A percentile compares a stretch with the other conserved stretches of the same genome.
phyloP scores from a whole-genome alignment of 2,329 filamentous ascomycete genomes.

The Achaetomium macrosporum region DNA sequence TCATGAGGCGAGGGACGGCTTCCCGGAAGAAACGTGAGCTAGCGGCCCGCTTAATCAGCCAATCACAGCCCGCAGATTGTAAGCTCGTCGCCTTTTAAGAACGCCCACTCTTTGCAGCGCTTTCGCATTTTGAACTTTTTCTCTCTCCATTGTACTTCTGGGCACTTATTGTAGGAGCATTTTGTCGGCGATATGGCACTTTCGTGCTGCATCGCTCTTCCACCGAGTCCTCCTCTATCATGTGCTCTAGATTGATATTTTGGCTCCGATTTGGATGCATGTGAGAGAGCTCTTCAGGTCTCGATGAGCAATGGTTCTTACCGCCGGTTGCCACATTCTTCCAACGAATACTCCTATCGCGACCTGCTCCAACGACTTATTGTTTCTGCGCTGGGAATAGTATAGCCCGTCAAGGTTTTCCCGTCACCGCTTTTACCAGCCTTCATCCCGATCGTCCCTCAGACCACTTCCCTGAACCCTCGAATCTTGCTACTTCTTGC shows the following conservation, averaged over 20 bases:
- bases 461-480: conserved; percentile 20
- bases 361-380: no score
- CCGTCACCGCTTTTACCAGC: not conserved
- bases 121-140: conserved; percentile 26
- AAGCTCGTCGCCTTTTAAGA: conserved; percentile 14
- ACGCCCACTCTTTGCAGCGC: conserved; percentile 7
- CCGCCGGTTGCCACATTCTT: conserved; percentile 64
- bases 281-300: conserved; percentile 49
- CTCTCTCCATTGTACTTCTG: conserved; percentile 55
- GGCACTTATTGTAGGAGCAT: conserved; percentile 65
- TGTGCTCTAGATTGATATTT: conserved; percentile 56
- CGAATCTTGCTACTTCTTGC: conserved; percentile 24
- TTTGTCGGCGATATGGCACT: conserved; percentile 32
- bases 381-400: no score
- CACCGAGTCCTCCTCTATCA: conserved; percentile 67
- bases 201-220: conserved; percentile 32
- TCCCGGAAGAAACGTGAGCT: conserved; percentile 19
- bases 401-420: no score
- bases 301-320: conserved; percentile 63
- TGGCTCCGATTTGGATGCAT: conserved; percentile 68
- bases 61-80: conserved; percentile 23
- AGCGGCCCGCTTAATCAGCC: conserved; percentile 18
- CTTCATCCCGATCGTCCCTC: conserved; percentile 12
- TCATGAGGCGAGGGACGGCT: not conserved
- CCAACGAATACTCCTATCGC: not conserved